Base-by-base conservation (phyloP, 2,329 filamentous ascomycete genomes). In the Alternaria tenuissima region DNA sequence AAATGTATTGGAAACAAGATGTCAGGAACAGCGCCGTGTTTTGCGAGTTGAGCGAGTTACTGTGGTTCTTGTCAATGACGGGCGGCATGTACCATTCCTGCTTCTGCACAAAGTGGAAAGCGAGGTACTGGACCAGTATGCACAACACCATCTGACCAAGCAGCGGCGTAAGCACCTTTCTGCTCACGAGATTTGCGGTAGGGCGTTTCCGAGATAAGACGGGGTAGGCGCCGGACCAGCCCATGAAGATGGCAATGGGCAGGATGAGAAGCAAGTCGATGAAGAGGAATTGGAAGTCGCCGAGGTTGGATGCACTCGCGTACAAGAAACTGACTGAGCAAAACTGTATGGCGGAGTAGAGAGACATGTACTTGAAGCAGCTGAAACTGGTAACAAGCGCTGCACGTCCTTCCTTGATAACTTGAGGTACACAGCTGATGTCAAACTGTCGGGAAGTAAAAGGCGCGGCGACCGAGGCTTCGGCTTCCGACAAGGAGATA, bases 341-440 rank as follows among this genome's bases (percentile, higher is more conserved):
- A 82, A 99, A 99, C 78, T 99, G 95, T 67, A 99, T 99, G n/a
- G 95, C 94, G 3, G 94, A 98, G 82, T 99, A 99, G 66, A 99
- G 81, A 71, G 92, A 96, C 96, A 99, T 99, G 81, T 96, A 99
- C 82, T 98, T 99, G 86, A 99, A 99, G 82, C 95, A 99, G 81
- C 92, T 96, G 82, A 99, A 99, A 79, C 93, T 97, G 12, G 95
- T 99, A n/a, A 98, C 94, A 34, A 99, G 85, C 34, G 96, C 92
- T 20, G 94, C 94, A 64, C 96, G 89, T 20, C 95, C 95, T 82
- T 99, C 95, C 67, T 93, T 79, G 65, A 99, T 98, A 65, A 99
- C 90, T 72, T 94, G 90, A 7, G 94, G 91, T 5, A 99, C 94
- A 77, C 95, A 99, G 12, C 91, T 91, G 71, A 99, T 98, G 76